Evolutionary conservation across 192 early-diverging fungal genomes (phyloP).

Genomic region (Allomyces javanicus): DNA sequence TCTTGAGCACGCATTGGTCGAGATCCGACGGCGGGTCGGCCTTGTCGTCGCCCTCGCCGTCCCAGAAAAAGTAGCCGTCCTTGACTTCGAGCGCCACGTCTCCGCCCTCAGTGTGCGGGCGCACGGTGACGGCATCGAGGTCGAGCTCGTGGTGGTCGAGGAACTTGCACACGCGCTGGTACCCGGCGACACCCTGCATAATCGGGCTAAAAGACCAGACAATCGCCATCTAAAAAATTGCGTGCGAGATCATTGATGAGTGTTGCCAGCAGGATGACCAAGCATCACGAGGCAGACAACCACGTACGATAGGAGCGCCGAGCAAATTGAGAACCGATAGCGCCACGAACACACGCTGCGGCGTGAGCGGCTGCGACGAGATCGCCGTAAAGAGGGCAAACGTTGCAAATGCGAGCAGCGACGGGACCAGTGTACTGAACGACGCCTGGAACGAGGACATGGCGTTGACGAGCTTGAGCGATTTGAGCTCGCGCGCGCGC

Average conservation of each 20-base stretch:
- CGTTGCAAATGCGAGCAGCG: background rate
- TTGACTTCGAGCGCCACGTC: background rate
- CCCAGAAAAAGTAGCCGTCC: background rate
- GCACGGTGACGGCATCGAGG: background rate
- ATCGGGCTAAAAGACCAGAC: background rate
- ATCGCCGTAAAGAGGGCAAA: background rate
- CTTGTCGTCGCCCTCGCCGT: background rate
- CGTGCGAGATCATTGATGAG: too few relatives aligned
- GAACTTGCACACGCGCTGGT: background rate
- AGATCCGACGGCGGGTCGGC: background rate
- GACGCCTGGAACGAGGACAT: background rate
- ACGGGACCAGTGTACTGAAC: background rate
- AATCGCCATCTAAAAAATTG: background rate
- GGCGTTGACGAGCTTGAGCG: constrained; percentile 3
- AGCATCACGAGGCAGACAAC: too few relatives aligned
- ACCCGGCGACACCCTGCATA: background rate
- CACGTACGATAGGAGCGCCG: background rate
- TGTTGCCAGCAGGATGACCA: too few relatives aligned
- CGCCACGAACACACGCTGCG: background rate
- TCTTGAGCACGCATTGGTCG: background rate
- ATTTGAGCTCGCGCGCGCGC: constrained; percentile 8
- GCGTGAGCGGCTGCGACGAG: background rate
- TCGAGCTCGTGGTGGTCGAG: background rate
- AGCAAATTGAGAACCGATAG: background rate
- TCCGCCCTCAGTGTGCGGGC: background rate